These are phyloP conservation scores for Teunomyces barrocoloradensis DNA, from an alignment of 805 yeast species.

Conservation along the genomic window DNA sequence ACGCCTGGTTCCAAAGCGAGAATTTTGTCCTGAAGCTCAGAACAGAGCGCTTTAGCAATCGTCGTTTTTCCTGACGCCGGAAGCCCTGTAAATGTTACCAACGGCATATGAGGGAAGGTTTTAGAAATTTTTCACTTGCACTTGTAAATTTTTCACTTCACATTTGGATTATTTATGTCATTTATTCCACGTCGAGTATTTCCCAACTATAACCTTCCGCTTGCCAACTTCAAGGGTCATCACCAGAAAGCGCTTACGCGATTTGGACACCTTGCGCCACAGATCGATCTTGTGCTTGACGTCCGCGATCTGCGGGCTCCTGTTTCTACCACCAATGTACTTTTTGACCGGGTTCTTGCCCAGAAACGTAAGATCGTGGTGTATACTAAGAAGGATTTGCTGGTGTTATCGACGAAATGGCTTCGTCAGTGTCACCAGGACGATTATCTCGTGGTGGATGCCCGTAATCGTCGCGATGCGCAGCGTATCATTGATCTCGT, in stretches of 20 bases:
- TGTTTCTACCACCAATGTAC: conserved; percentile 70
- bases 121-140: too few relatives aligned
- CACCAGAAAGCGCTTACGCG: conserved; percentile 74
- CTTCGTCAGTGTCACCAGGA: conserved; percentile 39
- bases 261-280: conserved; percentile 69
- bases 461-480: conserved; percentile 52
- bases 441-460: conserved; percentile 51
- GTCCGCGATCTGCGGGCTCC: conserved; percentile 91
- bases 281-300: conserved; percentile 78
- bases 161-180: conserved; percentile 13
- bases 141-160: too few relatives aligned
- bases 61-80: conserved; percentile 85
- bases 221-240: conserved; percentile 87
- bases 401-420: conserved; percentile 39
- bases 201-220: conserved; percentile 66
- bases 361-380: conserved; percentile 58
- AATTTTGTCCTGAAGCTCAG: conserved; percentile 47
- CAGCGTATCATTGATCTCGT: conserved; percentile 49
- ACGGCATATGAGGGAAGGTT: conserved; percentile 58
- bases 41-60: conserved; percentile 58
- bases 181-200: conserved; percentile 72
- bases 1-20: conserved; percentile 32
- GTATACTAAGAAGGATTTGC: conserved; percentile 74
- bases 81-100: conserved; percentile 76
- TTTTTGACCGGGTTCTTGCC: conserved; percentile 66